Evolutionary conservation across 1,284 basidiomycete species (phyloP).

Genomic region (Pyrrhoderma lamaoense): DNA sequence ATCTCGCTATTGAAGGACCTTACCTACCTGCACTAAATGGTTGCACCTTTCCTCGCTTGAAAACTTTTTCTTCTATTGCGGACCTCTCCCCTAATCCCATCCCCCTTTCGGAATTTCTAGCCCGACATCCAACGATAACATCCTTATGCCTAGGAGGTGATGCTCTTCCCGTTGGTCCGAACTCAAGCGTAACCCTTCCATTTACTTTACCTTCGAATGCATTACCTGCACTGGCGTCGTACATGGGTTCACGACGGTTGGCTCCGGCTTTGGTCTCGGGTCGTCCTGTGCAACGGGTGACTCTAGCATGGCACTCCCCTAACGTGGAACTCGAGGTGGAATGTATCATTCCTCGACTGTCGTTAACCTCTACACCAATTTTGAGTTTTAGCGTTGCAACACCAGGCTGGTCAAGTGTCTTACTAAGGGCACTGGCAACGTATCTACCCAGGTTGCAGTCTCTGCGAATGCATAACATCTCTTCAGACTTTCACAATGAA

Average conservation of each 20-base stretch:
- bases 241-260: slow-evolving; percentile 16
- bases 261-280: slow-evolving; percentile 13
- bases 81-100: slow-evolving; percentile 14
- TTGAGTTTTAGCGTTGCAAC: slow-evolving; percentile 17
- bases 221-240: slow-evolving; percentile 12
- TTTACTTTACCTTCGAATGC: slow-evolving; percentile 9
- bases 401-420: slow-evolving; percentile 16
- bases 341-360: slow-evolving; percentile 12
- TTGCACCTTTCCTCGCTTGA: slow-evolving; percentile 14
- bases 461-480: slow-evolving; percentile 15
- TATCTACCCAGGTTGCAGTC: slow-evolving; percentile 12
- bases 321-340: slow-evolving; percentile 16
- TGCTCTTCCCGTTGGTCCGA: neutral
- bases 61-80: slow-evolving; percentile 16
- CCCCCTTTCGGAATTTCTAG: slow-evolving; percentile 13
- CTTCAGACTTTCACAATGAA: slow-evolving; percentile 16
- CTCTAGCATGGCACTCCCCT: slow-evolving; percentile 17
- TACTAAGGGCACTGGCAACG: slow-evolving; percentile 11
- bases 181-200: neutral
- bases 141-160: slow-evolving; percentile 16
- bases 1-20: slow-evolving; percentile 16
- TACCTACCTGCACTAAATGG: slow-evolving; percentile 15
- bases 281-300: slow-evolving; percentile 14
- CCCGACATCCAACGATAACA: slow-evolving; percentile 15
- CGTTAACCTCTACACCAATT: slow-evolving; percentile 5